phyloP scores from a whole-genome alignment of 805 yeast genomes.

The Wickerhamomyces subpelliculosus region DNA sequence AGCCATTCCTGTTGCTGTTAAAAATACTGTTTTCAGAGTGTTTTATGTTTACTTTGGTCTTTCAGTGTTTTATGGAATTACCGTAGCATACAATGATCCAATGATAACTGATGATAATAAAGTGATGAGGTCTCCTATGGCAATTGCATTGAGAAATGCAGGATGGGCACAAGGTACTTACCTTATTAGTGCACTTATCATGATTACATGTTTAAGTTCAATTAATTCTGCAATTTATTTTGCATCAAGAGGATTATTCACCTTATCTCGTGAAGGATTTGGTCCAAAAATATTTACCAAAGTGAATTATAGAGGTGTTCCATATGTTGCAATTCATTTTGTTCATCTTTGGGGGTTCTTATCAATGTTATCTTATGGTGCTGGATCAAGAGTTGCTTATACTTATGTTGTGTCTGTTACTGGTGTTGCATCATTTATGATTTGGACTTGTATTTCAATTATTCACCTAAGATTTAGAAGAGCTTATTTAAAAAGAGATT shows the following conservation, averaged over 20 bases:
- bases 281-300: constrained; percentile 51
- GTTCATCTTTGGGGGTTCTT: constrained; percentile 56
- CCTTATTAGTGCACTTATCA: constrained; percentile 62
- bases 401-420: constrained; percentile 66
- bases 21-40: constrained; percentile 59
- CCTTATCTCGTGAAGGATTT: constrained; percentile 52
- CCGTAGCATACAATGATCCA: constrained; percentile 63
- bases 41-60: constrained; percentile 56
- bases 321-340: constrained; percentile 49
- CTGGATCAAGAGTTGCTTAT: constrained; percentile 52
- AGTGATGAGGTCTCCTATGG: constrained; percentile 58
- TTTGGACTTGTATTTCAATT: constrained; percentile 59
- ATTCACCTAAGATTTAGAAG: constrained; percentile 64
- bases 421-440: constrained; percentile 66
- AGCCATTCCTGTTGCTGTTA: constrained; percentile 64
- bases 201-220: constrained; percentile 60
- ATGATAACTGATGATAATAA: constrained; percentile 28
- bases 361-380: constrained; percentile 48
- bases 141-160: constrained; percentile 60
- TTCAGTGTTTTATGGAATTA: constrained; percentile 58
- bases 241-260: constrained; percentile 61
- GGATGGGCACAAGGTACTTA: constrained; percentile 62
- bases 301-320: constrained; percentile 55
- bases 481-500: constrained; percentile 52
- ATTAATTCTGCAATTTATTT: constrained; percentile 63